These are phyloP conservation scores for Crithidia mellificae DNA, from an alignment of 208 protist species.

Conservation along the genomic window DNA sequence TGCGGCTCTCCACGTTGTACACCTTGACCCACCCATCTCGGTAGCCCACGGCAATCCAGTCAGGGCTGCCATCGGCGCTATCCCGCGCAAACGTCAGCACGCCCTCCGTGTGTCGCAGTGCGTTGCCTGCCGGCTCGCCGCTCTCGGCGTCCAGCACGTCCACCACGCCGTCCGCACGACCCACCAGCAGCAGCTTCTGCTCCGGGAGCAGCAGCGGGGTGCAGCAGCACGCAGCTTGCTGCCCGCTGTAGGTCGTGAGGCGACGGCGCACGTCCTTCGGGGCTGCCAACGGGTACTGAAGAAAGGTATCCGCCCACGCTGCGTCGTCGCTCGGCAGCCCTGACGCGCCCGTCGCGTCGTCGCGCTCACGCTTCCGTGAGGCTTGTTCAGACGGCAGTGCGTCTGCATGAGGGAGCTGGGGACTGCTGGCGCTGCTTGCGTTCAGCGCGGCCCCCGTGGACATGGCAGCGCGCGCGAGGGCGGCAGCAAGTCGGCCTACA, in stretches of 20 bases:
- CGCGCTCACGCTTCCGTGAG: slow-evolving; percentile 21
- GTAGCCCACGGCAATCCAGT: slow-evolving; percentile 80
- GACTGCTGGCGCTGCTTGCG: neutral
- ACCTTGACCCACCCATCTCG: slow-evolving; percentile 83
- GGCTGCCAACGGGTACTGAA: slow-evolving; percentile 37
- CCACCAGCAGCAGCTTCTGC: slow-evolving; percentile 44
- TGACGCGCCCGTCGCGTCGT: neutral
- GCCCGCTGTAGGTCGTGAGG: slow-evolving; percentile 37
- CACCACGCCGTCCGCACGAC: slow-evolving; percentile 60
- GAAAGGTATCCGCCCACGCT: slow-evolving; percentile 34
- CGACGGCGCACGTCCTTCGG: slow-evolving; percentile 35
- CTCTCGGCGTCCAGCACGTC: slow-evolving; percentile 50
- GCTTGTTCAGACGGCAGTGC: neutral
- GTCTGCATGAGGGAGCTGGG: neutral
- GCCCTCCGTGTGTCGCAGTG: slow-evolving; percentile 56
- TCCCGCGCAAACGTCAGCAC: slow-evolving; percentile 52
- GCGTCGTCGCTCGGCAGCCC: neutral
- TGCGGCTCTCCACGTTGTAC: slow-evolving; percentile 65
- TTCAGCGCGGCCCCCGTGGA: neutral
- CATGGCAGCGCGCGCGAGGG: slow-evolving; percentile 30
- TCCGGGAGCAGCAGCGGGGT: slow-evolving; percentile 14
- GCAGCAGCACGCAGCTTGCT: slow-evolving; percentile 38
- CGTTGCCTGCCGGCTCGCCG: slow-evolving; percentile 27
- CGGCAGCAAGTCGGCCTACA: slow-evolving; percentile 48
- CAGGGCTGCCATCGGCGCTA: slow-evolving; percentile 17